phyloP scores from a whole-genome alignment of 345 rosid genomes.

The Laguncularia racemosa region DNA sequence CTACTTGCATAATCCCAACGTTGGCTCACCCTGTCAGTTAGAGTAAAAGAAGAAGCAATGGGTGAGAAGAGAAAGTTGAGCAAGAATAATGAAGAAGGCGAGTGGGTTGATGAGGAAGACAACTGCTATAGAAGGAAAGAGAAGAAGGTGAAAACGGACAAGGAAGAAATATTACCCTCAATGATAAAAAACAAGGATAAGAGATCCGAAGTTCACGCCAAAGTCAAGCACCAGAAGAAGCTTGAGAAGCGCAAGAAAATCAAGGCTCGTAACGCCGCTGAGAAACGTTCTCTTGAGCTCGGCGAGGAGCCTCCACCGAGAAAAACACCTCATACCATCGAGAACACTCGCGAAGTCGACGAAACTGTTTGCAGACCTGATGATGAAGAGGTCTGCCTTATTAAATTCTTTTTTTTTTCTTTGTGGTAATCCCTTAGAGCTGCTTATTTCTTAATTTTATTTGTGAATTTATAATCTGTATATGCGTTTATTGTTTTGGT shows the following conservation, averaged over 20 bases:
- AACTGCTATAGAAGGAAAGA: conserved; percentile 12
- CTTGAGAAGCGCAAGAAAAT: conserved; percentile 80
- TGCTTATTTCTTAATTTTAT: background rate
- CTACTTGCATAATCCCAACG: too few species aligned
- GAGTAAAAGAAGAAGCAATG: conserved; percentile 15
- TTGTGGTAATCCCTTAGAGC: background rate
- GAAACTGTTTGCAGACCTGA: conserved; percentile 89
- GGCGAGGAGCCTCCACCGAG: conserved; percentile 91
- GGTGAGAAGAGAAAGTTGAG: conserved; percentile 41
- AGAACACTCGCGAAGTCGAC: conserved; percentile 85
- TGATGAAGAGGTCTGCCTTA: conserved; percentile 66
- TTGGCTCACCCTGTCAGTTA: too few species aligned
- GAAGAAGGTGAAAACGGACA: conserved; percentile 18
- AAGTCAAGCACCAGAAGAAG: conserved; percentile 78
- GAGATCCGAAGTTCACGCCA: conserved; percentile 71
- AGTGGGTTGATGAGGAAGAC: conserved; percentile 10
- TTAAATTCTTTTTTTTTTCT: background rate
- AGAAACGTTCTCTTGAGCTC: conserved; percentile 74
- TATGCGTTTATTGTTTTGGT: background rate
- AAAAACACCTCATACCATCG: conserved; percentile 70
- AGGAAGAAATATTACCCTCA: conserved; percentile 63
- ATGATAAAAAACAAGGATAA: conserved; percentile 91
- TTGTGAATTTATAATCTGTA: background rate
- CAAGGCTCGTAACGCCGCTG: conserved; percentile 72
- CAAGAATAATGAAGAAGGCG: conserved; percentile 14